Percentiles rank a stretch among this genome's conserved stretches.
Conservation (phyloP, 768 basidiomycete species). For the Termitomyces sp. region DNA sequence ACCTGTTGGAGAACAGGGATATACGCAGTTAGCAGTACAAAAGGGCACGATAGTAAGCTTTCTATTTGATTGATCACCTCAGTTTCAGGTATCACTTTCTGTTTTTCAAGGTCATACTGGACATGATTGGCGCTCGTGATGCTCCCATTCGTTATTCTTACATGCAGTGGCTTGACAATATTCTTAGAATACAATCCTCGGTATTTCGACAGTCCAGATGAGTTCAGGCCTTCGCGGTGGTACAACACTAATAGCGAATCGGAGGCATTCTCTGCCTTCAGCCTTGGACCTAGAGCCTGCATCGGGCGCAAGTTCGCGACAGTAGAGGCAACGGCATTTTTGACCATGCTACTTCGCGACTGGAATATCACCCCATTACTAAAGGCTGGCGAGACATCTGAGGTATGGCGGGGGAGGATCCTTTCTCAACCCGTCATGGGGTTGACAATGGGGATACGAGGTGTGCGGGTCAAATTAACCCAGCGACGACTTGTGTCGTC, state of each 20-base stretch:
- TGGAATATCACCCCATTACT: conserved; percentile 44
- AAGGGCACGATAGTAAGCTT: conserved; percentile 25
- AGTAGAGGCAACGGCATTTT: conserved; percentile 45
- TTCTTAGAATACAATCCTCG: conserved; percentile 41
- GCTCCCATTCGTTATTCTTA: no score
- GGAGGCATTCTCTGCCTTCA: conserved; percentile 39
- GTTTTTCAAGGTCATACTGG: conserved; percentile 28
- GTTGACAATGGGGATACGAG: conserved; percentile 27
- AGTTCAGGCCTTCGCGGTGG: conserved; percentile 46
- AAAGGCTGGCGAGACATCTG: conserved; percentile 28
- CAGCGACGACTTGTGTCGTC: conserved; percentile 1
- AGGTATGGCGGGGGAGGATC: conserved; percentile 30
- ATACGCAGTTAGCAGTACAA: conserved; percentile 23
- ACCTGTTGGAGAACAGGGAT: conserved; percentile 32
- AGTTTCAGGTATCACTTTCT: background rate
- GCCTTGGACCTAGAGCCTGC: conserved; percentile 44
- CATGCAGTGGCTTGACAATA: background rate
- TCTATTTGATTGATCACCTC: background rate
- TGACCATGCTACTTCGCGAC: conserved; percentile 44
- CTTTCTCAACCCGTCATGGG: conserved; percentile 24
- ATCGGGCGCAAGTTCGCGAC: conserved; percentile 51
- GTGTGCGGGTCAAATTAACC: conserved; percentile 25
- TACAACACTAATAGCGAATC: conserved; percentile 33
- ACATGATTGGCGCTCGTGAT: conserved; percentile 44
- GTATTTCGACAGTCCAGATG: conserved; percentile 39